Evolutionary conservation across 129 eudicot species (phyloP), one percentile per base, ranked within the genome.

Genomic region (Arctium minus): DNA sequence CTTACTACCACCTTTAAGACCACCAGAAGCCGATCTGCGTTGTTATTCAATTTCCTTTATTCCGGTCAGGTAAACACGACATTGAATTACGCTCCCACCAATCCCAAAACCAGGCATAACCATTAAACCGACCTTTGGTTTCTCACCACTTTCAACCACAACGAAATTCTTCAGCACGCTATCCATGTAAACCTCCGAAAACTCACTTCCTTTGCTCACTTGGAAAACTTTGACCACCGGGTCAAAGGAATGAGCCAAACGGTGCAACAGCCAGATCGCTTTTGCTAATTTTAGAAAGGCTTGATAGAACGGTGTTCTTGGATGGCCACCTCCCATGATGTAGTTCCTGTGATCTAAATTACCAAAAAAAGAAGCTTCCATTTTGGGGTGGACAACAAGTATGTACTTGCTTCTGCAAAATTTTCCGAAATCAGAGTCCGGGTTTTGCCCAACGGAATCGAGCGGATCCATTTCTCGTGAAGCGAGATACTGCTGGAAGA

Each of bases 51-150:
- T 75, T 9, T 89, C 92, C 87, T 92, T 92, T 71, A 92, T 82
- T 9, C 97, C 98, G 0, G 91, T 94, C 74, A 94, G 76, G 87
- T 94, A 94, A 80, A 94, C 98, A 85, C 89, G 94, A 86, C 96
- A 85, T 85, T 94, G 97, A 60, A 94, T 91, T 84, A 91, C 89
- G 40, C 87, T 88, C 65, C 97, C 97, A 8, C 94, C 94, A 0
- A 92, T 88, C 88, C 91, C 94, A 73, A 94, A 94, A n/a, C 98
- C 98, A 17, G 98, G 98, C 98, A 94, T 94, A 33, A 94, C 97
- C 98, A 94, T 94, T 11, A 94, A 70, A 18, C 97, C 97, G 5
- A 91, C 98, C 76, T 83, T 87, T 5, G 98, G 97, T 46, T 92
- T 92, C 75, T 87, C 87, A 42, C 80, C 87, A 8, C 42, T 82